phyloP scores from a whole-genome alignment of 768 basidiomycete genomes.

The Zangia roseola region DNA sequence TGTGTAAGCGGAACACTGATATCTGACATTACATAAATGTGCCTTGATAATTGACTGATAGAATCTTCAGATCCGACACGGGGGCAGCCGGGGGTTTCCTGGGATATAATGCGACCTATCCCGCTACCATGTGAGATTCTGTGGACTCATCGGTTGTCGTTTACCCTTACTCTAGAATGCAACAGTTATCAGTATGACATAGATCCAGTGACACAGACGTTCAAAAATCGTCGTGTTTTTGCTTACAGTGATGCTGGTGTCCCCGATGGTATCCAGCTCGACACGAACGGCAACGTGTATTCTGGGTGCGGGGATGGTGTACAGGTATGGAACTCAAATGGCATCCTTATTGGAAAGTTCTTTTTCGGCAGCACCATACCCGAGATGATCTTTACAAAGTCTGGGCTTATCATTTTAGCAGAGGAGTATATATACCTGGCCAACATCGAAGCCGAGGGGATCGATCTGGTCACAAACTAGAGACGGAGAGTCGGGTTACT shows the following conservation, averaged over 20 bases:
- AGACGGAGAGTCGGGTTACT: too few relatives aligned
- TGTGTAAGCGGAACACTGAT: constrained; percentile 41
- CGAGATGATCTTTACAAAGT: constrained; percentile 42
- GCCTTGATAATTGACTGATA: constrained; percentile 8
- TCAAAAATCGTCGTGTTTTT: constrained; percentile 63
- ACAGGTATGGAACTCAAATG: constrained; percentile 58
- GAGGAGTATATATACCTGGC: constrained; percentile 41
- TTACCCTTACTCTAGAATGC: neutral
- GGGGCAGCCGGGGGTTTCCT: constrained; percentile 38
- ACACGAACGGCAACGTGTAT: constrained; percentile 57
- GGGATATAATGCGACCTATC: constrained; percentile 53
- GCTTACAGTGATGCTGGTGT: constrained; percentile 65
- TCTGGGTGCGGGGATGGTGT: constrained; percentile 69
- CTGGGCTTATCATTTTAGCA: constrained; percentile 38
- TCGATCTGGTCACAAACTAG: constrained; percentile 14
- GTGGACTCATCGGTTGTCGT: neutral
- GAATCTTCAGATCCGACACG: constrained; percentile 32
- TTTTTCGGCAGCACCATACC: constrained; percentile 41
- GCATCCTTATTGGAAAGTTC: constrained; percentile 63
- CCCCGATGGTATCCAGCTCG: constrained; percentile 63
- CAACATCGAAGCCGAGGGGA: constrained; percentile 34
- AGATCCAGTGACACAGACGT: constrained; percentile 49
- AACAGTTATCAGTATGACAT: constrained; percentile 71
- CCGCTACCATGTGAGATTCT: constrained; percentile 63
- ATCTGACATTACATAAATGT: constrained; percentile 11